Conservation (phyloP, 805 yeast genomes). For the Metschnikowia picachoensis region DNA sequence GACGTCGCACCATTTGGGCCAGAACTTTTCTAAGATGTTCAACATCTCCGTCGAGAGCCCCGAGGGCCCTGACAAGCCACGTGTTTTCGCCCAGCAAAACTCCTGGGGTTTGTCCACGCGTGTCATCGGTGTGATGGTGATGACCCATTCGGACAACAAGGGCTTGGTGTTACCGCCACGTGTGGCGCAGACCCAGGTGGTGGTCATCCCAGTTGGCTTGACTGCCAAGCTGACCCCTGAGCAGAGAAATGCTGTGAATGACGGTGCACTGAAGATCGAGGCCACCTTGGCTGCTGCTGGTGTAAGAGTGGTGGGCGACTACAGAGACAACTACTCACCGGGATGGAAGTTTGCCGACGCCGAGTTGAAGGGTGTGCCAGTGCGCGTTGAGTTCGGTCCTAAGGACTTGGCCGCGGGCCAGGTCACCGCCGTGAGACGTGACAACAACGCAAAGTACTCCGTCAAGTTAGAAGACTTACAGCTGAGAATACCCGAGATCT, state of each 20-base stretch:
- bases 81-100: constrained; percentile 89
- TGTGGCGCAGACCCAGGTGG: constrained; percentile 89
- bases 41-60: constrained; percentile 95
- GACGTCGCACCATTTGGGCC: constrained; percentile 96
- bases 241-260: constrained; percentile 62
- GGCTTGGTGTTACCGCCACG: constrained; percentile 98
- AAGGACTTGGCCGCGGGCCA: constrained; percentile 80
- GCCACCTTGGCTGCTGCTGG: constrained; percentile 53
- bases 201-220: constrained; percentile 91
- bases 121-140: constrained; percentile 98
- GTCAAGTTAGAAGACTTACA: constrained; percentile 66
- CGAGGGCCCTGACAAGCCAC: constrained; percentile 81
- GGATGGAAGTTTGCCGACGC: constrained; percentile 99
- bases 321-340: constrained; percentile 91
- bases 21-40: constrained; percentile 98
- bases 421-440: constrained; percentile 90
- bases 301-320: constrained; percentile 79
- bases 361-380: constrained; percentile 94
- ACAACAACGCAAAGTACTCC: constrained; percentile 69
- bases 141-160: constrained; percentile 98
- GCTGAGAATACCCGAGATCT: constrained; percentile 62
- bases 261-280: constrained; percentile 71
- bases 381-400: constrained; percentile 95
- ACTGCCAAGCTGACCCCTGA: constrained; percentile 82
- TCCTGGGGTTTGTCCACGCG: constrained; percentile 99